These are phyloP conservation scores for Gautieria morchelliformis DNA, from an alignment of 768 basidiomycete genomes.

Conservation along the genomic window DNA sequence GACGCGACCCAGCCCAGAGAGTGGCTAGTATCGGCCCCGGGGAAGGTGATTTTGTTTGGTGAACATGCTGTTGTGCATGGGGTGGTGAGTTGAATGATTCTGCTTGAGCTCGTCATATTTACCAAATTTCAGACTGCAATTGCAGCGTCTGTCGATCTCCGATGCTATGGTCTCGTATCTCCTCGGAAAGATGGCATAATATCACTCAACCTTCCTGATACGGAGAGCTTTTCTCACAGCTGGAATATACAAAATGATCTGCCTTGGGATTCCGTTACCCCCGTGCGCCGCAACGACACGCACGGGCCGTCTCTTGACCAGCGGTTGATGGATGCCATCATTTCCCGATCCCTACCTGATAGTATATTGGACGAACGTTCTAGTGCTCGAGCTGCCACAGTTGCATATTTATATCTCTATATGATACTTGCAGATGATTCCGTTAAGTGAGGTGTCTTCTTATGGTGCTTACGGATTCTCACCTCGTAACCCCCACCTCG, in stretches of 20 bases:
- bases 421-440: constrained; percentile 58
- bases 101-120: constrained; percentile 6
- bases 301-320: constrained; percentile 65
- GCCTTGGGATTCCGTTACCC: constrained; percentile 69
- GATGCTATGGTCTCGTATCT: constrained; percentile 81
- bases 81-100: constrained; percentile 49
- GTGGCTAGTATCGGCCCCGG: constrained; percentile 91
- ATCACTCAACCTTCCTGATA: constrained; percentile 70
- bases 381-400: constrained; percentile 36
- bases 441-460: constrained; percentile 39
- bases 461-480: constrained; percentile 8
- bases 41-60: constrained; percentile 96
- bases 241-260: constrained; percentile 64
- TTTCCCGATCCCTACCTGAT: constrained; percentile 30
- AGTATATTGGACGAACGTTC: constrained; percentile 19
- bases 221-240: constrained; percentile 65
- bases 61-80: constrained; percentile 99
- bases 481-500: constrained; percentile 9
- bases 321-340: constrained; percentile 63
- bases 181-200: constrained; percentile 67
- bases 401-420: constrained; percentile 91
- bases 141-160: constrained; percentile 89
- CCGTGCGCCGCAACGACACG: constrained; percentile 38
- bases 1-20: constrained; percentile 14
- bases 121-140: constrained; percentile 64